A percentile compares a stretch with the other conserved stretches of the same genome.
phyloP scores from a whole-genome alignment of 495 filamentous ascomycete species.

The Cryomyces antarcticus region DNA sequence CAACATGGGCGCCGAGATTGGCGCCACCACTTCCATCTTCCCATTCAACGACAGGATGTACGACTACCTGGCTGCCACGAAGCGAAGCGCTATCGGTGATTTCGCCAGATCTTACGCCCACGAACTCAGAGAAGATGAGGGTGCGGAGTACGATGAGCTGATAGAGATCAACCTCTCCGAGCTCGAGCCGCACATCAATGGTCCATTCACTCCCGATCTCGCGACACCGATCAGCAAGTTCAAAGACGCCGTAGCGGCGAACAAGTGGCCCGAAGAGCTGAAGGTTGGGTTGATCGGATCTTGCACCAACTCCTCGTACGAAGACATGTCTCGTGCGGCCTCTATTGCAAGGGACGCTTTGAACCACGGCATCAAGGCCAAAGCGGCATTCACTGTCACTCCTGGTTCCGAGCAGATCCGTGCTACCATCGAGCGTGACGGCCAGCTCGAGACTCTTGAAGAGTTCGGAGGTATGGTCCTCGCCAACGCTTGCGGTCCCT shows the following conservation, averaged over 20 bases:
- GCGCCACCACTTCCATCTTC: constrained; percentile 95
- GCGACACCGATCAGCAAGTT: constrained; percentile 96
- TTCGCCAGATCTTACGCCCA: constrained; percentile 68
- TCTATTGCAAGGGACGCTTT: constrained; percentile 91
- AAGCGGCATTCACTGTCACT: constrained; percentile 83
- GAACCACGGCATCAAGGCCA: constrained; percentile 83
- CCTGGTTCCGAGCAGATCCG: constrained; percentile 96
- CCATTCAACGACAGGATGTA: constrained; percentile 97
- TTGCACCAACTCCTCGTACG: constrained; percentile 99
- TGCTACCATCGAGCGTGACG: constrained; percentile 85
- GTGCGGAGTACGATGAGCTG: constrained; percentile 89
- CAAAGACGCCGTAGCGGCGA: constrained; percentile 77
- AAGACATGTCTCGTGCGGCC: constrained; percentile 93
- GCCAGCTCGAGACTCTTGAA: constrained; percentile 89
- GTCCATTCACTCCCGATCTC: constrained; percentile 98
- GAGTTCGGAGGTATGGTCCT: constrained; percentile 93
- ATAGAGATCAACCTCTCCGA: constrained; percentile 88
- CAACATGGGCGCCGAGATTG: constrained; percentile 73
- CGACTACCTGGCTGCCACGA: constrained; percentile 84
- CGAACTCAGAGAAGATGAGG: constrained; percentile 77
- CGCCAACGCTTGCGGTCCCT: constrained; percentile 84
- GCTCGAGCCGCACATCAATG: constrained; percentile 97
- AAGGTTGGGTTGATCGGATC: constrained; percentile 95
- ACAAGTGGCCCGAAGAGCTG: constrained; percentile 92
- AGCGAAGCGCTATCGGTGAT: constrained; percentile 77